These are phyloP conservation scores for Davidsoniella neocaledoniae DNA, from an alignment of 2,329 filamentous ascomycete species.

Conservation along the genomic window DNA sequence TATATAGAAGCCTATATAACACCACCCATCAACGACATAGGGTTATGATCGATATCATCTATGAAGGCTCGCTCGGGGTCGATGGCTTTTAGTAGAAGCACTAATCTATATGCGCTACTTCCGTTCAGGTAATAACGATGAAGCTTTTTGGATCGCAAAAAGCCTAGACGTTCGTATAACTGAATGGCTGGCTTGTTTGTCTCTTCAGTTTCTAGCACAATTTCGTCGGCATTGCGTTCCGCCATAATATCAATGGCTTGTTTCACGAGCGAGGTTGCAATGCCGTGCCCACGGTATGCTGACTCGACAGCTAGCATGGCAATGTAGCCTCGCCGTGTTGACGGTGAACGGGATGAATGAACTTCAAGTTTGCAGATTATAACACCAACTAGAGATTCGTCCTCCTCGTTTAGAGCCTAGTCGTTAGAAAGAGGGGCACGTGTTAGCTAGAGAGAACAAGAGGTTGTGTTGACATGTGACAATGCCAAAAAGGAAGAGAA, in stretches of 20 bases:
- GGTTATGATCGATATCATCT: neutral
- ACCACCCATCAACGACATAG: neutral
- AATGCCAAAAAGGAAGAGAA: constrained; percentile 8
- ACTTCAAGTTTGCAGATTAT: constrained; percentile 89
- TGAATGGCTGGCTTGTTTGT: constrained; percentile 80
- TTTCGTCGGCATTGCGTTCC: constrained; percentile 68
- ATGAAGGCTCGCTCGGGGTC: constrained; percentile 16
- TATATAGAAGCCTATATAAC: neutral
- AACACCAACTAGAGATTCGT: constrained; percentile 61
- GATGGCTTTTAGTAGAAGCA: constrained; percentile 54
- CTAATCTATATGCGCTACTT: constrained; percentile 79
- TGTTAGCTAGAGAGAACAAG: neutral
- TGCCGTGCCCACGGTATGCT: constrained; percentile 63
- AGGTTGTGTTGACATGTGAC: neutral
- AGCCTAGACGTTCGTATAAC: constrained; percentile 83
- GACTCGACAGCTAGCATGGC: constrained; percentile 92
- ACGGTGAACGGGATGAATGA: constrained; percentile 63
- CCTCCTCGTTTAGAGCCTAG: constrained; percentile 42
- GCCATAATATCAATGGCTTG: constrained; percentile 87
- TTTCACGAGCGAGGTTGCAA: constrained; percentile 77
- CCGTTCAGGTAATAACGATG: constrained; percentile 95
- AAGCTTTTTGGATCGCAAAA: constrained; percentile 77
- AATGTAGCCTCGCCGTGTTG: constrained; percentile 76
- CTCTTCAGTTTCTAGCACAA: constrained; percentile 91
- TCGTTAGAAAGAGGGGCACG: neutral